Evolutionary conservation across 768 basidiomycete genomes (phyloP), one percentile per base, ranked within the genome.

Genomic region (Leucocoprinus sp.): DNA sequence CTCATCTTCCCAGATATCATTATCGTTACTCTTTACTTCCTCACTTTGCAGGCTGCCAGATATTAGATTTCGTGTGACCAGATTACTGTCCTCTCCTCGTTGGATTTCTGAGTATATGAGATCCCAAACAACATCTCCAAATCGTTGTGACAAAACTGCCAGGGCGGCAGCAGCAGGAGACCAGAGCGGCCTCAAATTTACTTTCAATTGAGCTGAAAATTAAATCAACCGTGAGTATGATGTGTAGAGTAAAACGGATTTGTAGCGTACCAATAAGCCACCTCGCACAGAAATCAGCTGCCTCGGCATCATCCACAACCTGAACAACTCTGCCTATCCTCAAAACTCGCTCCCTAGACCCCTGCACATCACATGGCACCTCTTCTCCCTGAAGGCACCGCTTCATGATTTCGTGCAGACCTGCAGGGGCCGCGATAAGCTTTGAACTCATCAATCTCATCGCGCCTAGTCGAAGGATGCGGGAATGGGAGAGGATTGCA

Each of bases 141-240:
- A 83, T n/a, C 75, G 65, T 21, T 67, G 61, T 0, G 64, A 55
- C 40, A 76, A 59, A 0, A 76, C 69, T 0, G 75, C 70, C 4
- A 96, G 61, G 0, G 86, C 82, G 8, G 74, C 73, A 9, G 81
- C 74, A 3, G 92, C 79, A 14, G 93, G 84, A 3, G 80, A 75
- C 86, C 93, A 99, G 12, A 96, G 58, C 0, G 96, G 96, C 22
- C 89, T 76, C 36, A 98, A 66, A 59, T 93, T 95, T 50, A 97
- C 85, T 66, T 98, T 97, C 42, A 97, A 70, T 59, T 96, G 93
- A 5, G 86, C 89, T 84, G n/a, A 55, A 9, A 19, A 2, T 39
- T 27, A 26, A 22, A 24, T 34, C n/a, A 37, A 28, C 28, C 9
- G 21, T 21, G 11, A 19, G 31, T 14, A n/a, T 15, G 15, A 5